Evolutionary conservation across 768 basidiomycete genomes (phyloP).

Genomic region (Termitomyces titanicus): DNA sequence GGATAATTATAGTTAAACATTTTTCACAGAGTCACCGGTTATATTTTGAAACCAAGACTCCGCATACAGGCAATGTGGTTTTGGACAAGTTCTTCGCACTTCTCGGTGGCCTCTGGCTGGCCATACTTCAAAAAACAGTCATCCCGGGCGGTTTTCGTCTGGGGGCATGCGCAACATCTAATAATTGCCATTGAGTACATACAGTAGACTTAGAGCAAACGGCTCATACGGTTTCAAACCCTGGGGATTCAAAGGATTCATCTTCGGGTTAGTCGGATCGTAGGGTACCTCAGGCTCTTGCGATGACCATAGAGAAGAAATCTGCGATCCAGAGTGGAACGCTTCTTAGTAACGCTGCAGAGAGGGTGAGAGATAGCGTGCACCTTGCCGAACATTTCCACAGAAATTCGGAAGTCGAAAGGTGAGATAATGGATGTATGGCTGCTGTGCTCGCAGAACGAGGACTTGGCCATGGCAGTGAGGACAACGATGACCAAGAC

Average conservation of each 20-base stretch:
- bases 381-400: slow-evolving; percentile 42
- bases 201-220: not conserved
- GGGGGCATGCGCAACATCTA: slow-evolving; percentile 95
- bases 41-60: slow-evolving; percentile 83
- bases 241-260: slow-evolving; percentile 89
- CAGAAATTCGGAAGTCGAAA: not conserved
- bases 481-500: not conserved
- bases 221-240: slow-evolving; percentile 89
- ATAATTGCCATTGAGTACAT: not conserved
- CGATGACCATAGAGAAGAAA: slow-evolving; percentile 55
- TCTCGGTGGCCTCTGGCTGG: slow-evolving; percentile 59
- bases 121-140: slow-evolving; percentile 87
- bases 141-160: slow-evolving; percentile 90
- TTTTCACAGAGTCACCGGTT: slow-evolving; percentile 8
- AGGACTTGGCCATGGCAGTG: too few species aligned
- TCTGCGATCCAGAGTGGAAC: slow-evolving; percentile 24
- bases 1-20: not conserved
- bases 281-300: slow-evolving; percentile 39
- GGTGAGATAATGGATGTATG: too few species aligned
- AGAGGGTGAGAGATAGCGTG: not conserved
- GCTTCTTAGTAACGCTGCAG: not conserved
- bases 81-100: slow-evolving; percentile 78
- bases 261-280: slow-evolving; percentile 71
- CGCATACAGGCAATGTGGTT: slow-evolving; percentile 91
- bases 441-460: too few species aligned